Evolutionary conservation across 2,329 filamentous ascomycete genomes (phyloP).

Genomic region (Botryotinia narcissicola): DNA sequence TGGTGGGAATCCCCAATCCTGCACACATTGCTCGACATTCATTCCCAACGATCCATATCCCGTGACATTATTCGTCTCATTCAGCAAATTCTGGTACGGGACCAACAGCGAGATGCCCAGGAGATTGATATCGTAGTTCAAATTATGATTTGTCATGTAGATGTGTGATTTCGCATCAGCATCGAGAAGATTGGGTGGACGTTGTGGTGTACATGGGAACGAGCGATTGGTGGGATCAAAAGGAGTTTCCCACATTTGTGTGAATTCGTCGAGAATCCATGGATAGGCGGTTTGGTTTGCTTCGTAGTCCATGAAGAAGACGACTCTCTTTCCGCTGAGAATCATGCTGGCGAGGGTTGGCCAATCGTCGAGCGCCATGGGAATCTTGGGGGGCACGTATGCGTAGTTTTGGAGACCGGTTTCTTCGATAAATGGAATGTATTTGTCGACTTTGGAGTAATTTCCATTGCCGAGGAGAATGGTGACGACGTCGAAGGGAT

Average conservation of each 20-base stretch:
- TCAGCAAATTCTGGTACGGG: slow-evolving; percentile 67
- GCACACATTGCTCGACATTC: slow-evolving; percentile 60
- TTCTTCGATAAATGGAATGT: slow-evolving; percentile 64
- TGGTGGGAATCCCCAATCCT: slow-evolving; percentile 64
- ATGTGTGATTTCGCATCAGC: slow-evolving; percentile 59
- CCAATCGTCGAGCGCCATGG: slow-evolving; percentile 75
- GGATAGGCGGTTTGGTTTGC: slow-evolving; percentile 73
- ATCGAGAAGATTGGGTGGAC: slow-evolving; percentile 63
- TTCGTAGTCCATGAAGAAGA: slow-evolving; percentile 83
- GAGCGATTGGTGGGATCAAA: slow-evolving; percentile 56
- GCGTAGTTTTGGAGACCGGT: slow-evolving; percentile 71
- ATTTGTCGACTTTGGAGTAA: slow-evolving; percentile 62
- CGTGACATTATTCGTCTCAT: slow-evolving; percentile 66
- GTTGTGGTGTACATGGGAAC: slow-evolving; percentile 77
- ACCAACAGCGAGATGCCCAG: slow-evolving; percentile 64
- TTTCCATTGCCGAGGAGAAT: slow-evolving; percentile 83
- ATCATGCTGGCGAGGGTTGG: slow-evolving; percentile 79
- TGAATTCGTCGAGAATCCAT: slow-evolving; percentile 85
- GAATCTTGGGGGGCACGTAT: slow-evolving; percentile 69
- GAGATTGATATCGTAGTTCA: slow-evolving; percentile 74
- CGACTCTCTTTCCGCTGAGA: slow-evolving; percentile 63
- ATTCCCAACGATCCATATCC: slow-evolving; percentile 66
- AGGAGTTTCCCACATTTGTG: slow-evolving; percentile 85
- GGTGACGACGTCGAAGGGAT: slow-evolving; percentile 86
- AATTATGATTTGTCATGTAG: slow-evolving; percentile 88